Percentiles rank a stretch among this genome's conserved stretches.
phyloP scores from a whole-genome alignment of 208 protist genomes.

The Acanthamoeba lenticulata region DNA sequence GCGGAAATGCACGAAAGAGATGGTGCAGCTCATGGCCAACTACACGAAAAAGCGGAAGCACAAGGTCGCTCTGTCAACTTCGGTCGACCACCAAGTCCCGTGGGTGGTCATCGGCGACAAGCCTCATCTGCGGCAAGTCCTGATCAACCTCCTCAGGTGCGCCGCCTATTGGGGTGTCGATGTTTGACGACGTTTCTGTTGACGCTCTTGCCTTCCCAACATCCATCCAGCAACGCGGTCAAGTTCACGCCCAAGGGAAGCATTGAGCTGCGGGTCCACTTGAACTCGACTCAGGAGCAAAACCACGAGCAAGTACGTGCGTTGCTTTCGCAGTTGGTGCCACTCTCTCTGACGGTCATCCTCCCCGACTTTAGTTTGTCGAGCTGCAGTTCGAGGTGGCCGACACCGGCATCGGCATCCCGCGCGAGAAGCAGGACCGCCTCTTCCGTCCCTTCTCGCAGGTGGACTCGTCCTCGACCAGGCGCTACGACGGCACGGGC shows the following conservation, averaged over 20 bases:
- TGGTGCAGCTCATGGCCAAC: conserved; percentile 47
- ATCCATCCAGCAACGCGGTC: conserved; percentile 57
- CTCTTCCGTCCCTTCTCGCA: conserved; percentile 72
- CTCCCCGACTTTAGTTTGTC: too few species aligned
- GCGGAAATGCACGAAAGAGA: not conserved
- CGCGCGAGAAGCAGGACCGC: conserved; percentile 40
- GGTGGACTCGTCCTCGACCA: conserved; percentile 16
- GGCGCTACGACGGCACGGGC: too few species aligned
- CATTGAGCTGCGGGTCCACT: conserved; percentile 24
- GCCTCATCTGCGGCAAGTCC: conserved; percentile 60
- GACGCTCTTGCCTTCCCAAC: not conserved
- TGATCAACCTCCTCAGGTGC: conserved; percentile 71
- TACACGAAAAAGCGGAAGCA: not conserved
- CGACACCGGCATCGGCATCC: conserved; percentile 81
- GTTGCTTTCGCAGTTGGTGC: too few species aligned
- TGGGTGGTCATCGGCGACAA: conserved; percentile 68
- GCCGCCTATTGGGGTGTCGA: not conserved
- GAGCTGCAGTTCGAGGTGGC: conserved; percentile 67
- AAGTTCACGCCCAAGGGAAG: conserved; percentile 75
- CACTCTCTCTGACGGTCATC: too few species aligned
- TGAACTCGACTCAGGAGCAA: conserved; percentile 58
- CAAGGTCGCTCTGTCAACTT: not conserved
- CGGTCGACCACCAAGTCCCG: conserved; percentile 21
- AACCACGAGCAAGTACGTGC: not conserved
- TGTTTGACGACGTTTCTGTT: not conserved